phyloP scores from a whole-genome alignment of 441 rosid species.

The Lepidium campestre region DNA sequence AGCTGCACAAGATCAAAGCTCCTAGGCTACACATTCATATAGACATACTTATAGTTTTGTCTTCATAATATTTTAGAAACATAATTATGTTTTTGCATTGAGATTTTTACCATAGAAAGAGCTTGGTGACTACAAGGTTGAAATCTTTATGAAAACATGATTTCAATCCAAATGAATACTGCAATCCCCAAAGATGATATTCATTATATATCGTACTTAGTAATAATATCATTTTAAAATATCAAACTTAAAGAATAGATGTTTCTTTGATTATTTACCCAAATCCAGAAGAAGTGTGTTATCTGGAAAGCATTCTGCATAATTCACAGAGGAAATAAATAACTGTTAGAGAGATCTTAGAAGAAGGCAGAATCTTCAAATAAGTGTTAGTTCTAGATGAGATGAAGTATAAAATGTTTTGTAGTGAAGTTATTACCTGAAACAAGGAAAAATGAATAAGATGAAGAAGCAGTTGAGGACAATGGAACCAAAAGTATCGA shows the following conservation, averaged over 20 bases:
- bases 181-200: constrained; percentile 10
- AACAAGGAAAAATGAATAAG: constrained; percentile 58
- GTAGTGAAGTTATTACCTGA: constrained; percentile 39
- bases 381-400: background rate
- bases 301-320: constrained; percentile 72
- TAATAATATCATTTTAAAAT: background rate
- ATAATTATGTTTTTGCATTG: background rate
- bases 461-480: constrained; percentile 59
- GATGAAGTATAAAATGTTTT: background rate
- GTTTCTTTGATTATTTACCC: constrained; percentile 35
- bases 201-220: background rate
- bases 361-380: background rate
- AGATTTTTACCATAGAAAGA: constrained; percentile 38
- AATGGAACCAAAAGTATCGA: constrained; percentile 58
- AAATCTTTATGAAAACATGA: constrained; percentile 64
- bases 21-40: constrained; percentile 31
- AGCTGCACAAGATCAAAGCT: constrained; percentile 64
- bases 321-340: background rate
- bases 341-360: background rate
- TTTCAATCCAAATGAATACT: constrained; percentile 62
- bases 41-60: background rate
- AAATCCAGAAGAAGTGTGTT: constrained; percentile 80
- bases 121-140: constrained; percentile 41
- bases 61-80: background rate
- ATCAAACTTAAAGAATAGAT: background rate